phyloP scores from a whole-genome alignment of 352 stramenopile species.

The Pythium scleroteichum region DNA sequence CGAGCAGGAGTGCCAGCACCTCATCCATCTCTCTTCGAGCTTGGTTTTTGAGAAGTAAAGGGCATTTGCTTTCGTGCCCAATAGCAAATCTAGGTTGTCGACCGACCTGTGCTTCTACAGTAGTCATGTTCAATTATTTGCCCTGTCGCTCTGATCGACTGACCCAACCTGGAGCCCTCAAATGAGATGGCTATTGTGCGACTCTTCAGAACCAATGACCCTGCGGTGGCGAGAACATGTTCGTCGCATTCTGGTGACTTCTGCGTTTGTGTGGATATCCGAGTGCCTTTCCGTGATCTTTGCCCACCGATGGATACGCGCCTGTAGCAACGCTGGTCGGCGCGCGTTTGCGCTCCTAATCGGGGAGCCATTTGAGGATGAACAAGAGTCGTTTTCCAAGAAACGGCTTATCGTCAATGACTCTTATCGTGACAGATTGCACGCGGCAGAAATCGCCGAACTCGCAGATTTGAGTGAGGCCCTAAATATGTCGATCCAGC shows the following conservation, averaged over 20 bases:
- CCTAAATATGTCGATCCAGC: conserved; percentile 44
- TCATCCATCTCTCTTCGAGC: too few species aligned
- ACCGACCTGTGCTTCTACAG: too few species aligned
- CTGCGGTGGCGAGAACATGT: not conserved
- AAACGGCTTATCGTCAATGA: conserved; percentile 54
- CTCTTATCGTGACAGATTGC: conserved; percentile 60
- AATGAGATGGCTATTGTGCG: too few species aligned
- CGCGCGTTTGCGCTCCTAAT: conserved; percentile 39
- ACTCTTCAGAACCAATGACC: too few species aligned
- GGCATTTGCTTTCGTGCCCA: too few species aligned
- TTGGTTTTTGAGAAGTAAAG: too few species aligned
- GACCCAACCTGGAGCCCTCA: too few species aligned
- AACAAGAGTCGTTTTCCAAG: conserved; percentile 46
- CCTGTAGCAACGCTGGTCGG: conserved; percentile 24
- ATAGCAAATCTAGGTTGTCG: too few species aligned
- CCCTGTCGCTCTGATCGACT: too few species aligned
- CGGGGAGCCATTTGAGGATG: conserved; percentile 48
- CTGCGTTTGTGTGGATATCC: not conserved
- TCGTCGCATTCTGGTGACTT: not conserved
- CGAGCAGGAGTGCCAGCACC: too few species aligned
- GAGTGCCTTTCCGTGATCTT: conserved; percentile 9
- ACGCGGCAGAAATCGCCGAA: conserved; percentile 58
- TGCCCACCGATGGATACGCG: conserved; percentile 28
- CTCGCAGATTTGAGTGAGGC: conserved; percentile 58
- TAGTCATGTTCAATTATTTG: too few species aligned